Percentiles rank a stretch among this genome's conserved stretches.
phyloP scores from a whole-genome alignment of 2,329 filamentous ascomycete genomes.

The Aspergillus fumigatiaffinis region DNA sequence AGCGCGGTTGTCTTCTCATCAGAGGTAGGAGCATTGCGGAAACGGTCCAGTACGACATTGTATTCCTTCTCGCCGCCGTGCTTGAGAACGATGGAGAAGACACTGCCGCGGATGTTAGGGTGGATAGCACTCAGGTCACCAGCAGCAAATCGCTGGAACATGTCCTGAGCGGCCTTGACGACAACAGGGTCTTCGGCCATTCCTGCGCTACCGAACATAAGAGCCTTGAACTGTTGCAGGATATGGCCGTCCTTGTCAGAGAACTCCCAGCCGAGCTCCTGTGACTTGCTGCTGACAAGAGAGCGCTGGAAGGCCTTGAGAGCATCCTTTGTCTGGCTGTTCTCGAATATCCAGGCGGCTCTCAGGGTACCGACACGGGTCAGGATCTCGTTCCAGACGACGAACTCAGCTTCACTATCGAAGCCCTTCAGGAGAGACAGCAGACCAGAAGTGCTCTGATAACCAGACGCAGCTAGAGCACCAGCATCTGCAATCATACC shows the following conservation, averaged over 20 bases:
- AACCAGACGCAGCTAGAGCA: constrained; percentile 82
- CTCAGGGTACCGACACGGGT: constrained; percentile 74
- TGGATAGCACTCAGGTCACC: constrained; percentile 81
- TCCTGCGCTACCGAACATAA: constrained; percentile 83
- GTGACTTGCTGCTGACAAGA: constrained; percentile 72
- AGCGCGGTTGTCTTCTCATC: constrained; percentile 92
- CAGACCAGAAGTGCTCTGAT: constrained; percentile 88
- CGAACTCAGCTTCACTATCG: constrained; percentile 74
- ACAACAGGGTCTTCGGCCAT: constrained; percentile 74
- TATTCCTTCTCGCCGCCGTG: constrained; percentile 86
- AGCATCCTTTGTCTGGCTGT: constrained; percentile 64
- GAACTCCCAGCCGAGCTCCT: constrained; percentile 86
- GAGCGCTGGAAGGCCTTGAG: constrained; percentile 79
- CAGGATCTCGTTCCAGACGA: constrained; percentile 92
- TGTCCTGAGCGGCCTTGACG: constrained; percentile 76
- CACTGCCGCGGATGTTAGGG: constrained; percentile 82
- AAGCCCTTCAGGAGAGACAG: constrained; percentile 83
- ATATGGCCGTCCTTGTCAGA: constrained; percentile 81
- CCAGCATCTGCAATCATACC: constrained; percentile 94
- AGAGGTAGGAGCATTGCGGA: constrained; percentile 68
- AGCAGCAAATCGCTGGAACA: constrained; percentile 79
- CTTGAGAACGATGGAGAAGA: constrained; percentile 79
- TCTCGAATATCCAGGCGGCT: constrained; percentile 84
- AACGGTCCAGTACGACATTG: constrained; percentile 70
- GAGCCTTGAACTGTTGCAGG: constrained; percentile 87